Conservation (phyloP, 2,329 filamentous ascomycete genomes). For the Colletotrichum destructivum region DNA sequence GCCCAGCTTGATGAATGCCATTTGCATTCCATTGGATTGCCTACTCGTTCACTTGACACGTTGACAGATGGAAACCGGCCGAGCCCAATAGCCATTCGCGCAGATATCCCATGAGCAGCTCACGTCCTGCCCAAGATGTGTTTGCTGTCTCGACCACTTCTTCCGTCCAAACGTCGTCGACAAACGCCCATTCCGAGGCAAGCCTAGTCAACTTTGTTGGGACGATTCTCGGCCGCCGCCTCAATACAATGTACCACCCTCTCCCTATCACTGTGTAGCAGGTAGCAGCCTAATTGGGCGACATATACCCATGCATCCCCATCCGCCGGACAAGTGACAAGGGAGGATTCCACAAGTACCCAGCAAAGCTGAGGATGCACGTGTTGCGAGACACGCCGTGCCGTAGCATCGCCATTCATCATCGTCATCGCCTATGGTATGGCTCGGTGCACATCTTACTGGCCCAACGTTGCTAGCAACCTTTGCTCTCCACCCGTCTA, state of each 20-base stretch:
- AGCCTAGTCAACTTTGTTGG: constrained; percentile 34
- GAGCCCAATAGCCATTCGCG: constrained; percentile 25
- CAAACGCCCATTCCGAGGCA: constrained; percentile 30
- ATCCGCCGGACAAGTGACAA: constrained; percentile 32
- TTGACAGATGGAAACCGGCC: constrained; percentile 24
- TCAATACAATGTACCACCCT: constrained; percentile 13
- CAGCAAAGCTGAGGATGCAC: constrained; percentile 15
- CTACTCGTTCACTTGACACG: constrained; percentile 7
- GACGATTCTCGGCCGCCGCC: constrained; percentile 31
- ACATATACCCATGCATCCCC: constrained; percentile 33
- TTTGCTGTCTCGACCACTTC: constrained; percentile 14
- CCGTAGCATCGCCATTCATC: constrained; percentile 13
- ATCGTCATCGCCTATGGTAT: constrained; percentile 13
- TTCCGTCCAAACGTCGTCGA: constrained; percentile 12
- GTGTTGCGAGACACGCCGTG: constrained; percentile 12
- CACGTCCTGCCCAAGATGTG: background rate
- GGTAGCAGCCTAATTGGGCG: constrained; percentile 3
- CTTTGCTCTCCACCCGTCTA: background rate
- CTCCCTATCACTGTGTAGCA: no score
- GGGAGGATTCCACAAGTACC: constrained; percentile 19
- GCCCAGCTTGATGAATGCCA: constrained; percentile 13
- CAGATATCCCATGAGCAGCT: constrained; percentile 16
- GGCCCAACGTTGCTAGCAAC: constrained; percentile 21
- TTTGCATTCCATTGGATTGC: constrained; percentile 14
- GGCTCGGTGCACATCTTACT: constrained; percentile 21